Evolutionary conservation across 257 asterid genomes (phyloP).

Genomic region (Solanum piurae): DNA sequence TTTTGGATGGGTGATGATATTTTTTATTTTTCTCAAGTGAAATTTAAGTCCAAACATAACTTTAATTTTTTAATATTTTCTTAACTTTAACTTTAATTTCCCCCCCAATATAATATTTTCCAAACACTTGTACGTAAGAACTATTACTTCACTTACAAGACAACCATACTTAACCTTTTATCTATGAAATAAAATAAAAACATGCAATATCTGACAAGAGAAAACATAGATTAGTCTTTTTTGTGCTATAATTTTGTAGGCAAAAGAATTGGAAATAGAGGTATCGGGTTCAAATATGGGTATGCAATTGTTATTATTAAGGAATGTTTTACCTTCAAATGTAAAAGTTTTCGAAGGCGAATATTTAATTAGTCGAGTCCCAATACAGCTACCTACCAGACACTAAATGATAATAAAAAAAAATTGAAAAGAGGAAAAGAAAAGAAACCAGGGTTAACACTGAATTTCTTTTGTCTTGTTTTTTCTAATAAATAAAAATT

Average conservation of each 20-base stretch:
- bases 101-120: not conserved
- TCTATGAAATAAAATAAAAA: not conserved
- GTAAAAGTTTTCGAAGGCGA: too few relatives aligned
- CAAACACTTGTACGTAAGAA: not conserved
- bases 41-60: not conserved
- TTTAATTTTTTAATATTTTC: not conserved
- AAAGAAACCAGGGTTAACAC: not conserved
- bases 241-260: not conserved
- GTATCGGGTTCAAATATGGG: not conserved
- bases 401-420: too few relatives aligned
- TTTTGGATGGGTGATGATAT: not conserved
- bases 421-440: not conserved
- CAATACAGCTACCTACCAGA: fast-evolving
- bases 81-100: not conserved
- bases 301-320: not conserved
- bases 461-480: not conserved
- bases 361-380: too few relatives aligned
- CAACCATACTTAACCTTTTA: not conserved
- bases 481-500: not conserved
- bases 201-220: not conserved
- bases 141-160: not conserved
- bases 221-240: not conserved
- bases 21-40: not conserved
- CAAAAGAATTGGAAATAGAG: not conserved
- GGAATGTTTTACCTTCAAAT: too few relatives aligned